A percentile compares a stretch with the other conserved stretches of the same genome.
Evolutionary conservation across 495 filamentous ascomycete genomes (phyloP).

Genomic region (Cercophora scortea): DNA sequence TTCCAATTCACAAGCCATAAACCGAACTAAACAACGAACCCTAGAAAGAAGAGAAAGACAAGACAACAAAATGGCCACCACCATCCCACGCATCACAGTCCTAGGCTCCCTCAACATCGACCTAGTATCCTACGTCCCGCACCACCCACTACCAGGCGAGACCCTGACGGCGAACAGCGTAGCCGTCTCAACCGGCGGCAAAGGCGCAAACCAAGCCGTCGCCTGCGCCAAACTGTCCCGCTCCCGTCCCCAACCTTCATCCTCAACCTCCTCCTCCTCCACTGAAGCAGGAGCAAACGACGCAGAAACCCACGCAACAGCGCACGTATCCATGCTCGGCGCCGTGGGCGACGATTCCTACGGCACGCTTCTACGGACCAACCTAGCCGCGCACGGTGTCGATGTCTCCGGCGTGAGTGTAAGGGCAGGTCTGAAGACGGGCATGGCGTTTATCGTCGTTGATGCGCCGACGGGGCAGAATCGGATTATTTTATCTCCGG

Average conservation of each 20-base stretch:
- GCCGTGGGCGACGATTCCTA: conserved; percentile 69
- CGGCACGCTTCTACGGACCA: conserved; percentile 41
- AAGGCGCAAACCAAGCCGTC: conserved; percentile 94
- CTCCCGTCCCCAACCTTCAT: conserved; percentile 6
- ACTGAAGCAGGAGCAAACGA: not conserved
- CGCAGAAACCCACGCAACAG: conserved; percentile 26
- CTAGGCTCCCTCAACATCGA: conserved; percentile 93
- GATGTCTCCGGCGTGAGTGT: conserved; percentile 47
- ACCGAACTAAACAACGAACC: not conserved
- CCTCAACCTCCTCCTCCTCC: conserved; percentile 16
- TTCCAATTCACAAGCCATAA: not conserved
- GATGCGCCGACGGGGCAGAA: conserved; percentile 73
- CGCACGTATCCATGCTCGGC: conserved; percentile 72
- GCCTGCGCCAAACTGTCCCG: conserved; percentile 52
- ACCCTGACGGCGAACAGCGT: conserved; percentile 78
- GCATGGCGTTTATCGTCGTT: conserved; percentile 80
- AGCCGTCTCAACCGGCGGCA: conserved; percentile 76
- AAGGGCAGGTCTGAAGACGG: conserved; percentile 52
- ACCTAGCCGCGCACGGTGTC: conserved; percentile 52
- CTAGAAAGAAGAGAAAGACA: not conserved
- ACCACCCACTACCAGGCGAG: conserved; percentile 76
- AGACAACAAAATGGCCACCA: conserved; percentile 14
- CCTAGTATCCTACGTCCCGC: conserved; percentile 76
- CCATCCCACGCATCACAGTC: conserved; percentile 54
- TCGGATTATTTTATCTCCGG: conserved; percentile 71